Evolutionary conservation across 2,329 filamentous ascomycete genomes (phyloP).

Genomic region (Exserohilum turcica): DNA sequence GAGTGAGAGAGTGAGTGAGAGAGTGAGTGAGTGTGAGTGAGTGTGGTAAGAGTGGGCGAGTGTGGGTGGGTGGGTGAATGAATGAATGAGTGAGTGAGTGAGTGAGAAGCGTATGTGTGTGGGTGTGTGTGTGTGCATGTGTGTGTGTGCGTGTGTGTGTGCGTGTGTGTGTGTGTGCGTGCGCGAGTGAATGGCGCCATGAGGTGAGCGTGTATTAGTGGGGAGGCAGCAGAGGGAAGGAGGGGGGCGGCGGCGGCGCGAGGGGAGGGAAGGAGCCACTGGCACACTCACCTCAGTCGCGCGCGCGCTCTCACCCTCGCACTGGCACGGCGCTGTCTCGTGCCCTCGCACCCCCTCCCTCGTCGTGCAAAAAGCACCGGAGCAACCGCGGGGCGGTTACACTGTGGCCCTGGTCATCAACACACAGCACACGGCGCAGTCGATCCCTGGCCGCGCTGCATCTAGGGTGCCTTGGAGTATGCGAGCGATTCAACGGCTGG

Average conservation of each 20-base stretch:
- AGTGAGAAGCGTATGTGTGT: too few species aligned
- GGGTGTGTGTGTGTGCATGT: too few species aligned
- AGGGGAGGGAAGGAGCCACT: neutral
- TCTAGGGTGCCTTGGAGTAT: conserved; percentile 43
- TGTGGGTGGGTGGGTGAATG: too few species aligned
- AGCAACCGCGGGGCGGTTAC: conserved; percentile 37
- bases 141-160: too few species aligned
- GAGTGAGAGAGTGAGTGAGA: too few species aligned
- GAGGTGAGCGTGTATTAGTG: conserved; percentile 15
- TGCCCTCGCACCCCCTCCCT: conserved; percentile 28
- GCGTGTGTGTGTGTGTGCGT: too few species aligned
- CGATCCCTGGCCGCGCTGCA: conserved; percentile 43
- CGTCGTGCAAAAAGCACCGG: conserved; percentile 16
- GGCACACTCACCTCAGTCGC: too few species aligned
- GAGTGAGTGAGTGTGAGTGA: too few species aligned
- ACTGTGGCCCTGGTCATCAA: conserved; percentile 17
- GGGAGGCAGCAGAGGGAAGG: neutral
- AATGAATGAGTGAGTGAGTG: too few species aligned
- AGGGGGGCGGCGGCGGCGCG: neutral
- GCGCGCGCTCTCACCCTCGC: neutral
- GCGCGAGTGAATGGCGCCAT: conserved; percentile 31
- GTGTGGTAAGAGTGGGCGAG: too few species aligned
- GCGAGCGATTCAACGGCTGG: conserved; percentile 48
- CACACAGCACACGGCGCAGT: conserved; percentile 33
- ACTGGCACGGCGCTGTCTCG: conserved; percentile 26